Percentiles rank a stretch among this genome's conserved stretches.
phyloP scores from a whole-genome alignment of 305 asterid genomes.

The Solanum chacoense region DNA sequence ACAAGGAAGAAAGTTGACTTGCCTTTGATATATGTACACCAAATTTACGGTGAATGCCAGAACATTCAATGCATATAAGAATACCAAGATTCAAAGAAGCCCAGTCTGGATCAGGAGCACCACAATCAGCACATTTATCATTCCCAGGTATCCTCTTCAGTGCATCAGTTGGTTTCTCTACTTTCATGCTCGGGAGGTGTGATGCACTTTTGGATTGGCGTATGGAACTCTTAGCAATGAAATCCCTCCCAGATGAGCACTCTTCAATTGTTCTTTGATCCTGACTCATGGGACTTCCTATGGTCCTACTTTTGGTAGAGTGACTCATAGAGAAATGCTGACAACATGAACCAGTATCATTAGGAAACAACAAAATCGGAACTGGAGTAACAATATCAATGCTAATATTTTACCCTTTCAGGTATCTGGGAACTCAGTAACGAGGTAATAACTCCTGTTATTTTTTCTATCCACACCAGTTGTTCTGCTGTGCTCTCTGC shows the following conservation, averaged over 20 bases:
- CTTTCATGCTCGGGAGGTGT: constrained; percentile 27
- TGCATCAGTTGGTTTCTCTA: constrained; percentile 45
- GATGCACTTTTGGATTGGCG: constrained; percentile 42
- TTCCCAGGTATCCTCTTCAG: constrained; percentile 65
- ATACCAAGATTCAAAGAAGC: constrained; percentile 87
- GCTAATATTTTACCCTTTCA: constrained; percentile 49
- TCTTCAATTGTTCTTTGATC: constrained; percentile 36
- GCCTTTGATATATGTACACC: constrained; percentile 95
- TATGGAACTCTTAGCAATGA: constrained; percentile 31
- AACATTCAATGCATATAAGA: constrained; percentile 87
- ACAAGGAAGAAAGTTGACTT: constrained; percentile 19
- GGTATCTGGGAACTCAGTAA: constrained; percentile 87
- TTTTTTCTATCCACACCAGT: constrained; percentile 99
- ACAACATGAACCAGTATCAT: constrained; percentile 15
- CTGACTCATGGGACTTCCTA: constrained; percentile 37
- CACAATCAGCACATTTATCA: constrained; percentile 94
- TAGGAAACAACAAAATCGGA: constrained; percentile 13
- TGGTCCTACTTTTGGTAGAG: constrained; percentile 38
- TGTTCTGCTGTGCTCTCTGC: constrained; percentile 97
- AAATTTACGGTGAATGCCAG: constrained; percentile 90
- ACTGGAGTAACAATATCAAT: background rate
- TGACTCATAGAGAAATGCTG: constrained; percentile 45
- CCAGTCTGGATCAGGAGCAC: constrained; percentile 94
- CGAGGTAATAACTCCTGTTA: constrained; percentile 95
- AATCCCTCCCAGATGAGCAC: constrained; percentile 32